Conservation (phyloP, 306 rosid species). For the Cajanus cajan region DNA sequence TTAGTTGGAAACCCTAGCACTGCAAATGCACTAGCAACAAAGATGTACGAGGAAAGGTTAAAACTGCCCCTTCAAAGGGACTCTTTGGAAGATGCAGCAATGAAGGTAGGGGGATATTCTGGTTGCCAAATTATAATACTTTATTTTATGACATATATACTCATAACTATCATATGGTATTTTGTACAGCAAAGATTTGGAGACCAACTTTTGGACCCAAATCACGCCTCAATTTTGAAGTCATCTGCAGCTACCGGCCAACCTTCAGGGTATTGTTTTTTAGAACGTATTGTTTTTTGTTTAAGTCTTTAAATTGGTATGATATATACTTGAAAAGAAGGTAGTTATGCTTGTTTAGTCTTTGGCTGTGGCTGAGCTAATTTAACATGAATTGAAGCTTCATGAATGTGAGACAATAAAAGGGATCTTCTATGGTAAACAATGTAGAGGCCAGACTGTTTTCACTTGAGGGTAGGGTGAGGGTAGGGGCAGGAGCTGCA, state of each 20-base stretch:
- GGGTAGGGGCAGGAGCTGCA: not conserved
- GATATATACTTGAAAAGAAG: not conserved
- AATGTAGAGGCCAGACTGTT: not conserved
- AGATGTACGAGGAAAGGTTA: conserved; percentile 91
- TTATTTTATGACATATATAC: conserved; percentile 22
- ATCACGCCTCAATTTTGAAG: conserved; percentile 80
- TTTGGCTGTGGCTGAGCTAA: not conserved
- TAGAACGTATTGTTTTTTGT: not conserved
- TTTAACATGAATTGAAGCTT: not conserved
- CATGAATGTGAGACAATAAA: not conserved
- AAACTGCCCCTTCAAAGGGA: conserved; percentile 93
- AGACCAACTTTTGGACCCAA: conserved; percentile 84
- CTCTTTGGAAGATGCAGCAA: conserved; percentile 83
- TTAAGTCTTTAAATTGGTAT: not conserved
- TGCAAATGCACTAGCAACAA: conserved; percentile 90
- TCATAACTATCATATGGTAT: conserved; percentile 22
- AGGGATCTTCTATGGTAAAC: not conserved
- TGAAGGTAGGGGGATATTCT: conserved; percentile 57
- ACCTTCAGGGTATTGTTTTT: conserved; percentile 77
- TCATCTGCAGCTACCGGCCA: conserved; percentile 87
- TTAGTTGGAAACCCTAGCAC: conserved; percentile 84
- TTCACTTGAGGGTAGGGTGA: not conserved
- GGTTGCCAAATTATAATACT: conserved; percentile 23
- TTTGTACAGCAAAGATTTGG: conserved; percentile 83
- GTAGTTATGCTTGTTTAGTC: conserved; percentile 7